Percentiles rank a stretch among this genome's conserved stretches.
Evolutionary conservation across 805 yeast species (phyloP).

Genomic region (Torulaspora microellipsoides): DNA sequence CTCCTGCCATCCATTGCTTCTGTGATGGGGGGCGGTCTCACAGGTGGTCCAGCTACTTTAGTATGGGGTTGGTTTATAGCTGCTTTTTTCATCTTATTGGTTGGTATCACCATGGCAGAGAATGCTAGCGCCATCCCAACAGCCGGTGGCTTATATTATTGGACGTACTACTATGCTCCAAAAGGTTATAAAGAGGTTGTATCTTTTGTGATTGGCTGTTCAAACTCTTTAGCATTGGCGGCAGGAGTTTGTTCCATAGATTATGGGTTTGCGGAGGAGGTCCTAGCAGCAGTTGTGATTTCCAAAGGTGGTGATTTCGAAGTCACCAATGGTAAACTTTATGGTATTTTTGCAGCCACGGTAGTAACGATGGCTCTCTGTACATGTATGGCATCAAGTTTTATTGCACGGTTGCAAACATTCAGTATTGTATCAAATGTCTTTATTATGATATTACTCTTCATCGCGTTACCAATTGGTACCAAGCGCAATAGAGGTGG

Average conservation of each 20-base stretch:
- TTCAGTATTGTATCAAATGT: slow-evolving; percentile 53
- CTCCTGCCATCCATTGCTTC: slow-evolving; percentile 61
- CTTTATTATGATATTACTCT: slow-evolving; percentile 46
- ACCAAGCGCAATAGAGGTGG: slow-evolving; percentile 35
- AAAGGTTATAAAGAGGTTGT: slow-evolving; percentile 45
- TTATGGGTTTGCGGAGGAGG: slow-evolving; percentile 61
- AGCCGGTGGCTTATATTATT: slow-evolving; percentile 68
- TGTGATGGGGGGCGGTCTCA: slow-evolving; percentile 46
- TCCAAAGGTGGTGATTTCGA: slow-evolving; percentile 51
- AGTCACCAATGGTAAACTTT: slow-evolving; percentile 49
- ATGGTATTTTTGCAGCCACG: slow-evolving; percentile 65
- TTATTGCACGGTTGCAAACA: slow-evolving; percentile 56
- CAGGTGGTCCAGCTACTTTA: slow-evolving; percentile 55
- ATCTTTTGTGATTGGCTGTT: slow-evolving; percentile 60
- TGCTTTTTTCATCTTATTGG: slow-evolving; percentile 44
- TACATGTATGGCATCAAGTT: slow-evolving; percentile 53
- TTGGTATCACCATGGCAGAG: slow-evolving; percentile 61
- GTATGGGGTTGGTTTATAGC: slow-evolving; percentile 73
- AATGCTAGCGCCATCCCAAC: slow-evolving; percentile 69
- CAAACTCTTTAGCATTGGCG: slow-evolving; percentile 62
- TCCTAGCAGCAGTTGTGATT: slow-evolving; percentile 54
- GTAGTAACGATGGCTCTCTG: slow-evolving; percentile 47
- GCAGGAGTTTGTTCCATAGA: slow-evolving; percentile 65
- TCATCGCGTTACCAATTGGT: slow-evolving; percentile 65
- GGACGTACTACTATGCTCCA: slow-evolving; percentile 67